Percentiles rank a stretch among this genome's conserved stretches.
phyloP scores from a whole-genome alignment of 257 asterid species.

The Schizonepeta tenuifolia region DNA sequence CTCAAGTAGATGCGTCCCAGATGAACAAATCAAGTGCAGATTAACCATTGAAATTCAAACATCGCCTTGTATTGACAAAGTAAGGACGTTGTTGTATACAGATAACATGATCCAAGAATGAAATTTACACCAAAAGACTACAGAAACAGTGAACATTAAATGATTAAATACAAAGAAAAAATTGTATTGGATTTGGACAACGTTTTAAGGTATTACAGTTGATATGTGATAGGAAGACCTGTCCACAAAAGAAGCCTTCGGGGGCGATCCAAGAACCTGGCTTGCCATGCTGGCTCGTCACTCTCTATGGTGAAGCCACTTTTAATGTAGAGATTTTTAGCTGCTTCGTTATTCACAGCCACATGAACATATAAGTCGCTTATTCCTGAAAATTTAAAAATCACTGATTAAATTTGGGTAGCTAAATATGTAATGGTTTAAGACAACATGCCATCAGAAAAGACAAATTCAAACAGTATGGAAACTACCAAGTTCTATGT shows the following conservation, averaged over 20 bases:
- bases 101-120: slow-evolving; percentile 14
- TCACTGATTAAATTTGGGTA: not conserved
- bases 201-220: slow-evolving; percentile 36
- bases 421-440: slow-evolving; percentile 13
- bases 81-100: not conserved
- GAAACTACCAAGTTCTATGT: not conserved
- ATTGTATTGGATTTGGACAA: not conserved
- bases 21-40: not conserved
- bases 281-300: slow-evolving; percentile 97
- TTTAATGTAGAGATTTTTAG: slow-evolving; percentile 77
- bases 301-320: slow-evolving; percentile 82
- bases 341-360: slow-evolving; percentile 84
- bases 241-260: slow-evolving; percentile 85
- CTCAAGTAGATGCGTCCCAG: not conserved
- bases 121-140: not conserved
- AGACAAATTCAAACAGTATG: not conserved
- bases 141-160: not conserved
- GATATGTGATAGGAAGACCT: slow-evolving; percentile 61
- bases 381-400: slow-evolving; percentile 58
- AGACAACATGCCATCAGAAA: not conserved
- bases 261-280: slow-evolving; percentile 88
- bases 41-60: slow-evolving; percentile 9
- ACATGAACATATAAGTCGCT: slow-evolving; percentile 94
- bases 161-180: slow-evolving; percentile 1
- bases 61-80: not conserved